phyloP scores from a whole-genome alignment of 805 yeast genomes.

The Yarrowia sp. region DNA sequence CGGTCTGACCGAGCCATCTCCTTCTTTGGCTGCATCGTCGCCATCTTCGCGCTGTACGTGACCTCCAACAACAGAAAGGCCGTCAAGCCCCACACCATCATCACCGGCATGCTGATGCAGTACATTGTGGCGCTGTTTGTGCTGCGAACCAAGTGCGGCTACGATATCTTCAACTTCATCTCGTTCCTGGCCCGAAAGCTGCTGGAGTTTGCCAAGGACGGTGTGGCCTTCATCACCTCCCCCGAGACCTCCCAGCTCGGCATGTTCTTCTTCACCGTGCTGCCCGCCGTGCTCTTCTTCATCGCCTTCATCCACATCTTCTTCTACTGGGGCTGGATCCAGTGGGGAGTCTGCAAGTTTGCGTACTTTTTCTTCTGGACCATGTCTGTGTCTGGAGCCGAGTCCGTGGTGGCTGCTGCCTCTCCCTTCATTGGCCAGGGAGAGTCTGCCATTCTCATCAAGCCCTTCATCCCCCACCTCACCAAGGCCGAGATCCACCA shows the following conservation, averaged over 20 bases:
- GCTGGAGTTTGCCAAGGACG: constrained; percentile 56
- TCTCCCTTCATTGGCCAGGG: constrained; percentile 68
- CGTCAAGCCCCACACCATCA: constrained; percentile 59
- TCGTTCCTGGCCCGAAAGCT: constrained; percentile 56
- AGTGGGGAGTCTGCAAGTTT: constrained; percentile 58
- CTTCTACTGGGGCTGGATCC: constrained; percentile 58
- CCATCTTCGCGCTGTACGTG: constrained; percentile 45
- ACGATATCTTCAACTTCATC: constrained; percentile 60
- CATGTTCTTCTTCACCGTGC: constrained; percentile 55
- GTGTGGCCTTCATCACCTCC: constrained; percentile 58
- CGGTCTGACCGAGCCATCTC: constrained; percentile 57
- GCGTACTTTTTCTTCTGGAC: constrained; percentile 60
- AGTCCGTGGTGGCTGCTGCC: constrained; percentile 63
- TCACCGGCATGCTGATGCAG: constrained; percentile 59
- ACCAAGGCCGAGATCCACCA: constrained; percentile 63
- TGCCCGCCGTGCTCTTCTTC: constrained; percentile 64
- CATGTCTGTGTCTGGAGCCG: constrained; percentile 59
- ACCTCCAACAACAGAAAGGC: constrained; percentile 48
- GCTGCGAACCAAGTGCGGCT: constrained; percentile 57
- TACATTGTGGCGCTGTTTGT: constrained; percentile 60
- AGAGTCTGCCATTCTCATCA: constrained; percentile 60
- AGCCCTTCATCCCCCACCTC: constrained; percentile 56
- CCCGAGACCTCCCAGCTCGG: constrained; percentile 43
- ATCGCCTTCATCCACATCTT: constrained; percentile 60
- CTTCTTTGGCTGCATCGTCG: constrained; percentile 53